A percentile compares a stretch with the other conserved stretches of the same genome.
These are phyloP conservation scores for Groenewaldozyma salmanticensis DNA, from an alignment of 805 yeast genomes.

Conservation along the genomic window DNA sequence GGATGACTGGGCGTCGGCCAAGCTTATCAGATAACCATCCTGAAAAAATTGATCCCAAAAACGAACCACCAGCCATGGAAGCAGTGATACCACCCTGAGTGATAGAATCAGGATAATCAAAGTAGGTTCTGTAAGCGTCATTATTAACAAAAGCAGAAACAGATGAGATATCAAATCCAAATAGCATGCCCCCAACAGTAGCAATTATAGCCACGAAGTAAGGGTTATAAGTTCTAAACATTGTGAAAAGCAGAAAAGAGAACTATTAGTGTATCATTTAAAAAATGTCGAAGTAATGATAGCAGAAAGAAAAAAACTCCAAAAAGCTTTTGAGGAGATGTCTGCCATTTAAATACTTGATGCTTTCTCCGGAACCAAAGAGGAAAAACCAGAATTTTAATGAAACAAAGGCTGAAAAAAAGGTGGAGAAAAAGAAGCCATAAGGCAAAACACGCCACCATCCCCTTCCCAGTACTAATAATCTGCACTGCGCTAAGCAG, in stretches of 20 bases:
- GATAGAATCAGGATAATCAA: constrained; percentile 43
- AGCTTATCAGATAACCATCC: constrained; percentile 38
- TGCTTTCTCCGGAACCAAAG: too few species aligned
- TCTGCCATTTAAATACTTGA: background rate
- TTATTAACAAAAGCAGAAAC: constrained; percentile 52
- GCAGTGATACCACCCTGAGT: constrained; percentile 68
- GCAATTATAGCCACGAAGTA: constrained; percentile 46
- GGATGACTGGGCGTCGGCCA: constrained; percentile 50
- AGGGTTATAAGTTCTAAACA: constrained; percentile 31
- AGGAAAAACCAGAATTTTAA: too few species aligned
- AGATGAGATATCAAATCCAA: constrained; percentile 73
- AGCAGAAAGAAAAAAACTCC: background rate
- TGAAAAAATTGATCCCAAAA: constrained; percentile 54
- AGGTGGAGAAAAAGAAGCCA: background rate
- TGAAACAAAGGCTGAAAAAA: background rate
- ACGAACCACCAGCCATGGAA: constrained; percentile 70
- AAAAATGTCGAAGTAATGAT: background rate
- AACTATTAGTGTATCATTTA: background rate
- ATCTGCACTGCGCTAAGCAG: background rate
- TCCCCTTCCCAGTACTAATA: background rate
- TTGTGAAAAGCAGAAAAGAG: too few species aligned
- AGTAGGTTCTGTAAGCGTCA: constrained; percentile 40
- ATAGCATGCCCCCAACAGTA: constrained; percentile 57
- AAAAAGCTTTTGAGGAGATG: background rate
- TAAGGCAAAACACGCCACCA: background rate